A percentile compares a stretch with the other conserved stretches of the same genome.
Conservation (phyloP, 2,329 filamentous ascomycete genomes). For the Botrytis medusae region DNA sequence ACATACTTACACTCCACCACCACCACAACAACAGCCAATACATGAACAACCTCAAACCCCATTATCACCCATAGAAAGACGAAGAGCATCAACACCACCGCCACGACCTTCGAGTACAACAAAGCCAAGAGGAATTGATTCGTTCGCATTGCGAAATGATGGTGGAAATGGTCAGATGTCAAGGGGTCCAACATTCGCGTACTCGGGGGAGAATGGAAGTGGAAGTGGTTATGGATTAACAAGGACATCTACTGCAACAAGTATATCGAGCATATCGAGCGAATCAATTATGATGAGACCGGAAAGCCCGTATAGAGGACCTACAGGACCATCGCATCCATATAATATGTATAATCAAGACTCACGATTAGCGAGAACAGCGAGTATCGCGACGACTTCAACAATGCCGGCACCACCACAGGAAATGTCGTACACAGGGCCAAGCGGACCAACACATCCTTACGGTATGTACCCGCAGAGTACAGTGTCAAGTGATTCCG, state of each 20-base stretch:
- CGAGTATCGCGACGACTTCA: conserved; percentile 70
- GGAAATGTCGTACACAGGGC: conserved; percentile 58
- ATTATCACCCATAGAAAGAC: conserved; percentile 30
- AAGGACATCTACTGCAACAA: conserved; percentile 36
- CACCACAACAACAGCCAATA: conserved; percentile 26
- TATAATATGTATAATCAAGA: conserved; percentile 86
- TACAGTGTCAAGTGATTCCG: conserved; percentile 53
- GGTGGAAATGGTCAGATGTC: conserved; percentile 43
- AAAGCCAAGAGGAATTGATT: conserved; percentile 53
- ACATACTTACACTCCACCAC: conserved; percentile 29
- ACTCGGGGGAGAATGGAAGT: conserved; percentile 18
- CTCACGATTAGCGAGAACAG: conserved; percentile 52
- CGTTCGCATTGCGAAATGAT: conserved; percentile 54
- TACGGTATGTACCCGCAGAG: conserved; percentile 86
- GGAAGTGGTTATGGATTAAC: conserved; percentile 19
- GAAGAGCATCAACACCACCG: conserved; percentile 34
- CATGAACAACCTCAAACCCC: conserved; percentile 23
- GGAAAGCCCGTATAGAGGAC: conserved; percentile 59
- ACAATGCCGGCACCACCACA: conserved; percentile 57
- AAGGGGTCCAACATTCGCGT: conserved; percentile 28
- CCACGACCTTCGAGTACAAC: conserved; percentile 55
- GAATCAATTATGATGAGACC: conserved; percentile 32
- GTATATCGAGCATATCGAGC: conserved; percentile 36
- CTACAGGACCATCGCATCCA: conserved; percentile 73
- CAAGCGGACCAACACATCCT: conserved; percentile 73